Evolutionary conservation across 257 asterid genomes (phyloP).

Genomic region (Penstemon newberryi): DNA sequence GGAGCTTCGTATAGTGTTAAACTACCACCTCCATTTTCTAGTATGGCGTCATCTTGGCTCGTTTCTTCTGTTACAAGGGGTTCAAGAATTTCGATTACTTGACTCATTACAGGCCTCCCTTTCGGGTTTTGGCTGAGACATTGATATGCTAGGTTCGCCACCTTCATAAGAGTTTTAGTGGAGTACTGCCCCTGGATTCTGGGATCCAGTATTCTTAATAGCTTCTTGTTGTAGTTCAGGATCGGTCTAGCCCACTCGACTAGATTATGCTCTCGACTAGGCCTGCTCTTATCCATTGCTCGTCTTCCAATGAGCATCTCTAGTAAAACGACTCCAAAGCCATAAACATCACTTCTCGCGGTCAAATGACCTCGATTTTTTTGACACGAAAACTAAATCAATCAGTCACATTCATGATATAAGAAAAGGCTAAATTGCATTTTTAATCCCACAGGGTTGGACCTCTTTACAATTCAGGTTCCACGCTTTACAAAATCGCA

Average conservation of each 20-base stretch:
- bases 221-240: conserved; percentile 70
- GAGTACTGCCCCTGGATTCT: conserved; percentile 94
- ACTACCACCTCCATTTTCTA: conserved; percentile 44
- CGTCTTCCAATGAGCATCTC: conserved; percentile 89
- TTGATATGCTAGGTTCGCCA: conserved; percentile 79
- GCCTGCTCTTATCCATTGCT: conserved; percentile 92
- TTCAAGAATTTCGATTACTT: conserved; percentile 83
- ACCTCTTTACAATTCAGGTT: too few species aligned
- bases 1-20: conserved; percentile 75
- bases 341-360: conserved; percentile 86
- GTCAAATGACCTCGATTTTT: conserved; percentile 70
- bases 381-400: too few species aligned
- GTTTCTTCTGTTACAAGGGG: conserved; percentile 55
- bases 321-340: conserved; percentile 88
- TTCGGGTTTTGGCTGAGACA: conserved; percentile 94
- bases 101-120: conserved; percentile 86
- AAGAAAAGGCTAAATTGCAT: too few species aligned
- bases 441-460: too few species aligned
- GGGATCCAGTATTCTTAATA: conserved; percentile 71
- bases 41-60: conserved; percentile 40
- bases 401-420: too few species aligned
- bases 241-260: conserved; percentile 95
- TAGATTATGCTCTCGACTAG: conserved; percentile 86
- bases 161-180: conserved; percentile 56
- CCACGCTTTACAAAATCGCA: too few species aligned